These are phyloP conservation scores for Tricholoma matsutake DNA, from an alignment of 768 basidiomycete genomes.

Conservation along the genomic window DNA sequence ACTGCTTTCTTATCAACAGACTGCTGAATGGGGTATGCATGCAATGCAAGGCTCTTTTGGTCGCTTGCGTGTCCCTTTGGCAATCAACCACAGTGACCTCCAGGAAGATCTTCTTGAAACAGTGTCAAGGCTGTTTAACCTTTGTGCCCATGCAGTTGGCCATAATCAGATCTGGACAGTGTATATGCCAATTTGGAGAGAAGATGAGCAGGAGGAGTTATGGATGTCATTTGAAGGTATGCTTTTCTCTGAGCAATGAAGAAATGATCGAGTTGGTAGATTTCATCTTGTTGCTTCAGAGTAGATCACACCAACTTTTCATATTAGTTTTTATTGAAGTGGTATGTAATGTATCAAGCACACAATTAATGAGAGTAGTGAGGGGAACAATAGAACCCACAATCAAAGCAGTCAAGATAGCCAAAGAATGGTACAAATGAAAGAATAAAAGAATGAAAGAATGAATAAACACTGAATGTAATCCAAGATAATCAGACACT, in stretches of 20 bases:
- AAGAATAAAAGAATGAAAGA: neutral
- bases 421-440: neutral
- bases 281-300: neutral
- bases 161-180: neutral
- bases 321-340: neutral
- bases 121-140: neutral
- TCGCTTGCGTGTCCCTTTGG: neutral
- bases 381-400: neutral
- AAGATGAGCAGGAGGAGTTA: neutral
- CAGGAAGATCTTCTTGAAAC: neutral
- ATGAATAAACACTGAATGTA: too few species aligned
- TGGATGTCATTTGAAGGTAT: neutral
- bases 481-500: neutral
- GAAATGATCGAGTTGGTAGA: neutral
- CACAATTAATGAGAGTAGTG: neutral
- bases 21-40: neutral
- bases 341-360: neutral
- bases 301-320: neutral
- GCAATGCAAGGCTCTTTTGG: neutral
- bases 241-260: neutral
- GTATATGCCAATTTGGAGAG: neutral
- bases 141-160: neutral
- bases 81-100: neutral
- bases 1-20: neutral
- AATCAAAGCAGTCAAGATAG: neutral